These are phyloP conservation scores for Reutealis trisperma DNA, from an alignment of 345 rosid species.

Conservation along the genomic window DNA sequence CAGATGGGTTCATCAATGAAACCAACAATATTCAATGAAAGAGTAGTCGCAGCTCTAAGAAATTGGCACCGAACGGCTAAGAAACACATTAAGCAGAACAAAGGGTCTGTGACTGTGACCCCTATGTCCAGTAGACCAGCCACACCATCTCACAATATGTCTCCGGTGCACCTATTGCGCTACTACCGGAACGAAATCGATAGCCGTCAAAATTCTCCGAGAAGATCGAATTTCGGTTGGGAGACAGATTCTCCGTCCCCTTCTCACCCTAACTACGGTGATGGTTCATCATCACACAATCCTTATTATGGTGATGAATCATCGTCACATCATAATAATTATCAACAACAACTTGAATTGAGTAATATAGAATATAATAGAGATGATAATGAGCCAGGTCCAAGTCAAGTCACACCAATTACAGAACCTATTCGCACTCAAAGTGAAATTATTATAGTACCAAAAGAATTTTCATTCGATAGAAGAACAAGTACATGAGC, in stretches of 20 bases:
- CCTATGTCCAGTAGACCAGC: conserved; percentile 47
- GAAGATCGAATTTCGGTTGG: conserved; percentile 34
- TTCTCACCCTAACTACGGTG: conserved; percentile 18
- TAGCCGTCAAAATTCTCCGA: conserved; percentile 39
- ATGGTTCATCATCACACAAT: conserved; percentile 33
- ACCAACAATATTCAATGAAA: conserved; percentile 44
- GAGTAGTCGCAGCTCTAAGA: conserved; percentile 38
- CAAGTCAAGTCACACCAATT: background rate
- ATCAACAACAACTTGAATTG: conserved; percentile 12
- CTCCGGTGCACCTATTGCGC: conserved; percentile 67
- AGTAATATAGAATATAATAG: background rate
- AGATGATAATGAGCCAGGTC: conserved; percentile 10
- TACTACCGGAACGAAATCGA: conserved; percentile 37
- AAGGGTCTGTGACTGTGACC: conserved; percentile 24
- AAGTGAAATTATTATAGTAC: conserved; percentile 35
- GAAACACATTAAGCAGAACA: conserved; percentile 29
- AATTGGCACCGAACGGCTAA: conserved; percentile 41
- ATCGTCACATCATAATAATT: conserved; percentile 1
- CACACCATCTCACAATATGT: conserved; percentile 58
- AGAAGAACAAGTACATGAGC: conserved; percentile 12
- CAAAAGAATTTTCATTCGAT: conserved; percentile 45
- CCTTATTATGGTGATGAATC: background rate
- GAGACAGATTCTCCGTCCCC: conserved; percentile 38
- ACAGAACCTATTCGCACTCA: background rate
- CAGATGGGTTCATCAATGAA: conserved; percentile 49